A percentile compares a stretch with the other conserved stretches of the same genome.
These are phyloP conservation scores for Durotheca rogersii DNA, from an alignment of 495 filamentous ascomycete species.

Conservation along the genomic window DNA sequence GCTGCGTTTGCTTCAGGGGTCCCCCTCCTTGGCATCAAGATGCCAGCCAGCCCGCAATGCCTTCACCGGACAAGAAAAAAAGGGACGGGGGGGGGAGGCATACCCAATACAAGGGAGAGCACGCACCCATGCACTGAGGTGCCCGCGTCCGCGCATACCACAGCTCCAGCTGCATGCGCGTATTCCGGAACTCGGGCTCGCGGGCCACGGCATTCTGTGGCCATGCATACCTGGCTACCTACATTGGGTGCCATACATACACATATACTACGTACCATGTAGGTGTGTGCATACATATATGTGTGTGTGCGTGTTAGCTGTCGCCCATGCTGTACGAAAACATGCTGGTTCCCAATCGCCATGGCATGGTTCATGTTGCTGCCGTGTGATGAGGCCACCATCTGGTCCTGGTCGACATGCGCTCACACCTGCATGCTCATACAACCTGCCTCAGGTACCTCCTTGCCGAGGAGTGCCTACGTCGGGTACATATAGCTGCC, in stretches of 20 bases:
- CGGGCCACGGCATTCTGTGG: constrained; percentile 25
- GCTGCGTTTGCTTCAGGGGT: constrained; percentile 26
- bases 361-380: constrained; percentile 32
- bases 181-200: constrained; percentile 33
- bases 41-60: constrained; percentile 25
- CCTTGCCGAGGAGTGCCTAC: neutral
- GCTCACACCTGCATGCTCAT: constrained; percentile 24
- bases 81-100: constrained; percentile 1
- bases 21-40: constrained; percentile 26
- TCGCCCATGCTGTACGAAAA: constrained; percentile 26
- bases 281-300: constrained; percentile 31
- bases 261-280: too few species aligned
- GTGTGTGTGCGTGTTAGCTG: constrained; percentile 20
- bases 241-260: too few species aligned
- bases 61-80: constrained; percentile 13
- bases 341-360: constrained; percentile 24
- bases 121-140: constrained; percentile 12
- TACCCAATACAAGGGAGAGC: constrained; percentile 3
- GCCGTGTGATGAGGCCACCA: constrained; percentile 29
- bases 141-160: neutral
- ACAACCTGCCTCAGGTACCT: constrained; percentile 18
- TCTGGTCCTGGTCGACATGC: constrained; percentile 26
- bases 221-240: too few species aligned
- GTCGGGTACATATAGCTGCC: too few species aligned
- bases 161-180: constrained; percentile 2